Evolutionary conservation across 441 rosid species (phyloP).

Genomic region (Adansonia madagascariensis): DNA sequence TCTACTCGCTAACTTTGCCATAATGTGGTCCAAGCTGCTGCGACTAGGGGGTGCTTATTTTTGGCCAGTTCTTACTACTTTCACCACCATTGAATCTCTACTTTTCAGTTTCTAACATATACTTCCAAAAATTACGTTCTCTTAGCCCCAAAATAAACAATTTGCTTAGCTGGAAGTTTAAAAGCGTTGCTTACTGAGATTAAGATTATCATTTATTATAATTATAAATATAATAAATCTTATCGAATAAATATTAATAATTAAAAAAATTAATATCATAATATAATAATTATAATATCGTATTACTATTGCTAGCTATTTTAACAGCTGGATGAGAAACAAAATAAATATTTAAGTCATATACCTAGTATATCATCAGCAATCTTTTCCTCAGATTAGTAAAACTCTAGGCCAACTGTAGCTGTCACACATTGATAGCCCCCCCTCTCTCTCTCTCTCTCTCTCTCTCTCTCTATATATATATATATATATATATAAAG

Average conservation of each 20-base stretch:
- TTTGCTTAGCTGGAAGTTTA: background rate
- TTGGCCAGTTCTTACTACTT: background rate
- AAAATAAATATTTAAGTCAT: background rate
- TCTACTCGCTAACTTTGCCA: background rate
- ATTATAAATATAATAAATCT: no score
- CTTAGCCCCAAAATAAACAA: background rate
- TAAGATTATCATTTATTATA: no score
- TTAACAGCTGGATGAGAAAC: no score
- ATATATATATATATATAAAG: background rate
- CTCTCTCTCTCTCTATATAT: no score
- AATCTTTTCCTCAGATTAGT: background rate
- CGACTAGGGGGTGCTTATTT: background rate
- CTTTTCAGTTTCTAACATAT: background rate
- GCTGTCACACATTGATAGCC: background rate
- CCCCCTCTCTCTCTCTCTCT: no score
- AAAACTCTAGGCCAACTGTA: background rate
- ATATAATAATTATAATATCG: no score
- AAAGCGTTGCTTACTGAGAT: background rate
- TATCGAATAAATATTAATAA: background rate
- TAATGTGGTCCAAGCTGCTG: slow-evolving; percentile 15
- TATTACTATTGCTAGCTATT: no score
- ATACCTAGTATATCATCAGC: background rate
- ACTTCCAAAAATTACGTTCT: background rate
- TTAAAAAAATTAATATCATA: no score
- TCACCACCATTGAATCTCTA: background rate